A percentile compares a stretch with the other conserved stretches of the same genome.
phyloP scores from a whole-genome alignment of 2,329 filamentous ascomycete genomes.

The Neopestalotiopsis sp. region DNA sequence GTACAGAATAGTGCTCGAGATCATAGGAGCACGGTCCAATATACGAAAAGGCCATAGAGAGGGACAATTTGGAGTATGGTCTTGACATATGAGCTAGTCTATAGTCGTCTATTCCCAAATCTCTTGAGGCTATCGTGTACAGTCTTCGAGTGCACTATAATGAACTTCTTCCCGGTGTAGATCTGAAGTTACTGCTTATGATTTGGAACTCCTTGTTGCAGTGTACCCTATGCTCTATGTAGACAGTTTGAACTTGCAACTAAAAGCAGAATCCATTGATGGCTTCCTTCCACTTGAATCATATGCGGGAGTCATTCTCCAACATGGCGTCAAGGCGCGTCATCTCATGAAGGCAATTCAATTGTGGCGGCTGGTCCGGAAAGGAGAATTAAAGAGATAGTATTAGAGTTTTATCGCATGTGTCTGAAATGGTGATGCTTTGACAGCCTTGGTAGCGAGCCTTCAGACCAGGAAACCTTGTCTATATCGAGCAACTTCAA shows the following conservation, averaged over 20 bases:
- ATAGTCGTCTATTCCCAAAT: no score
- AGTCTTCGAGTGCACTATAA: no score
- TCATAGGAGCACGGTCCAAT: constrained; percentile 1
- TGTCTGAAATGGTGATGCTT: not conserved
- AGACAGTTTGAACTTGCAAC: no score
- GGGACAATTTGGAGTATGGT: not conserved
- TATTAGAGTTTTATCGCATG: not conserved
- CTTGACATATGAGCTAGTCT: no score
- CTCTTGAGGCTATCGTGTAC: no score
- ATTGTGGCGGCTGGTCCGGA: not conserved
- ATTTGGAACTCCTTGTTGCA: no score
- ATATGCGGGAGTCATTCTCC: not conserved
- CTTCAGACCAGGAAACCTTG: not conserved
- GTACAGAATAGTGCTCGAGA: not conserved
- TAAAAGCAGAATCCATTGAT: no score
- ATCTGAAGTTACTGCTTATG: no score
- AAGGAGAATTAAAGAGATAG: not conserved
- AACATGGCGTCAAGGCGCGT: not conserved
- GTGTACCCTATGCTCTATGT: no score
- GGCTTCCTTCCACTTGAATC: no score
- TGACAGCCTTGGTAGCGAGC: not conserved
- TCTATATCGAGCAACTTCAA: not conserved
- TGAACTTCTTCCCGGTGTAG: no score
- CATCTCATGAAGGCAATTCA: not conserved
- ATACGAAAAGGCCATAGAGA: not conserved